Evolutionary conservation across 768 basidiomycete species (phyloP), one percentile per base, ranked within the genome.

Genomic region (Leucocoprinus birnbaumii): DNA sequence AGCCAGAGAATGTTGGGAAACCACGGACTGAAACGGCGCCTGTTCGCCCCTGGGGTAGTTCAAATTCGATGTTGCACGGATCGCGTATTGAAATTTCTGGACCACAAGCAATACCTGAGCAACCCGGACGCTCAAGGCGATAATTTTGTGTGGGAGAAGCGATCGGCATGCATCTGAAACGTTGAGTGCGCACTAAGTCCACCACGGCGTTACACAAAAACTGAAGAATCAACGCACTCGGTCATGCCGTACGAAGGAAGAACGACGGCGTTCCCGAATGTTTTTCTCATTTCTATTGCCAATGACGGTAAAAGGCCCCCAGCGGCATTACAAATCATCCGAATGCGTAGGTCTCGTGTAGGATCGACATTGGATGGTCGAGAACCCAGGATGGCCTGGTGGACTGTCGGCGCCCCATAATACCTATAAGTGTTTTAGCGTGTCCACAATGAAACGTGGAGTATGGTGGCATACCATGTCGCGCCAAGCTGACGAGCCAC

Each of bases 221-320:
- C n/a, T 50, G 41, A 55, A 46, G 34, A 43, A 40, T 40, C 26
- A 25, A 62, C 70, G 42, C 51, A 74, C 73, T 80, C 78, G 18
- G 79, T 80, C 79, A 83, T 83, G 19, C 81, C 83, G 62, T 83
- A 84, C 1, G 82, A 82, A 21, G 82, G 82, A 8, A 83, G 68
- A n/a, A 85, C 73, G 8, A 75, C 73, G 2, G 81, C 80, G 22
- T 58, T 48, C 25, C 71, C 72, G 62, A 84, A 84, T 2, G 74
- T 73, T 31, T 71, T 61, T 63, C 76, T 76, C 37, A 84, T 66
- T 51, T 74, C 68, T 21, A 73, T 65, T 11, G 82, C 80, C 13
- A 81, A 73, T 1, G 79, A 76, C 3, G 82, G 81, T 0, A 80
- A 66, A 14, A 85, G 70, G 1, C 80, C 79, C 1, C 79, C 80